Conservation (phyloP, 495 filamentous ascomycete genomes). For the Mycothermus thermophilus region DNA sequence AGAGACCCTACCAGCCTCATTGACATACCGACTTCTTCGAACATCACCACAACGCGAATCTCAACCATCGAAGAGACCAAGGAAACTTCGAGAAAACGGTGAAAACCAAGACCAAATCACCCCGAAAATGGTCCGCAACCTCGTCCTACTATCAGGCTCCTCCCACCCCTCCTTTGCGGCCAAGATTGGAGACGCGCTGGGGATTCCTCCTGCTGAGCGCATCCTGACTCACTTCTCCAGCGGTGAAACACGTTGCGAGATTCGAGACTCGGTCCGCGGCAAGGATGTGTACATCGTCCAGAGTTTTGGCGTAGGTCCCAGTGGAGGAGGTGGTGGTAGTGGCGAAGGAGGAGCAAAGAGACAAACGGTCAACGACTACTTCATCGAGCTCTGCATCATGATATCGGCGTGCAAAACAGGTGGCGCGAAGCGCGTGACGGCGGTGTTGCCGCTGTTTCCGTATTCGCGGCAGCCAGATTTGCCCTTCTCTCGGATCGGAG, state of each 20-base stretch:
- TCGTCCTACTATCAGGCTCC: conserved; percentile 84
- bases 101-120: too few relatives aligned
- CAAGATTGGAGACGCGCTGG: conserved; percentile 72
- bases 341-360: conserved; percentile 31
- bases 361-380: conserved; percentile 77
- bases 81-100: too few relatives aligned
- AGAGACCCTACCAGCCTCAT: too few relatives aligned
- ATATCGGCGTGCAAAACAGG: conserved; percentile 97
- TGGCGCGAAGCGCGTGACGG: conserved; percentile 79
- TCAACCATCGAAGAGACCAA: too few relatives aligned
- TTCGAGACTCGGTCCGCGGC: conserved; percentile 85
- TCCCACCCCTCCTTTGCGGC: conserved; percentile 82
- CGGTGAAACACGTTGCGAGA: conserved; percentile 89
- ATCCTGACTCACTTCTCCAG: conserved; percentile 83
- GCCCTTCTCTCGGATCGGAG: conserved; percentile 87
- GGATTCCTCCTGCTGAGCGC: conserved; percentile 68
- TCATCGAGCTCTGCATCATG: conserved; percentile 92
- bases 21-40: too few relatives aligned
- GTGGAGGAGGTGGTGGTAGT: conserved; percentile 18
- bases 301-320: conserved; percentile 28
- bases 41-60: too few relatives aligned
- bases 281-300: conserved; percentile 99
- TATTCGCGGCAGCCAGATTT: conserved; percentile 92
- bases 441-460: conserved; percentile 88
- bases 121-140: conserved; percentile 92